Conservation (phyloP, 257 asterid species). For the Leonotis leonurus region DNA sequence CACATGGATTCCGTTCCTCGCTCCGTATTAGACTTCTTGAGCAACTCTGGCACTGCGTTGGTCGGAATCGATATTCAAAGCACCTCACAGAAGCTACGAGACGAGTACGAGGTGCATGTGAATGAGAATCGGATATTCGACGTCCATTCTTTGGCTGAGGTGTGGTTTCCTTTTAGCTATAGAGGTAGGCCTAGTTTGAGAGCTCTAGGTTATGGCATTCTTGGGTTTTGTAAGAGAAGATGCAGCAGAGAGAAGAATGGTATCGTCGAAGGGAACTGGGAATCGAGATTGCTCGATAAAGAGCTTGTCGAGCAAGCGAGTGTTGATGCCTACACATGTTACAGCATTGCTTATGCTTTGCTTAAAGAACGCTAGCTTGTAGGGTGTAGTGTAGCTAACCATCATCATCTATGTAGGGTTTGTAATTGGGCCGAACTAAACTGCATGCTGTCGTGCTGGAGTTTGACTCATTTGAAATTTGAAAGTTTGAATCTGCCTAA, state of each 20-base stretch:
- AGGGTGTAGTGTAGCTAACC: too few relatives aligned
- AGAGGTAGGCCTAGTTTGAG: conserved; percentile 21
- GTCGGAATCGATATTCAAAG: conserved; percentile 21
- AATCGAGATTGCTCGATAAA: conserved; percentile 17
- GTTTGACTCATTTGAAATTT: too few relatives aligned
- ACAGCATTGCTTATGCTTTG: conserved; percentile 27
- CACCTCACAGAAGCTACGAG: conserved; percentile 6
- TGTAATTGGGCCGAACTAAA: too few relatives aligned
- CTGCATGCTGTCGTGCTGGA: too few relatives aligned
- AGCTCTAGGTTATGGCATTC: conserved; percentile 24
- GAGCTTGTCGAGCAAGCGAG: conserved; percentile 28
- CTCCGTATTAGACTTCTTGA: conserved; percentile 11
- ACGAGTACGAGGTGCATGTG: conserved; percentile 19
- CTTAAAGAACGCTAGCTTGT: too few relatives aligned
- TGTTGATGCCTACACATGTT: conserved; percentile 28
- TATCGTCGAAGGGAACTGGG: conserved; percentile 22
- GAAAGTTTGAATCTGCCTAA: too few relatives aligned
- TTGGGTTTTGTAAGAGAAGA: conserved; percentile 23
- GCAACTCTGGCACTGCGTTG: conserved; percentile 12
- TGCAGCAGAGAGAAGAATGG: too few relatives aligned
- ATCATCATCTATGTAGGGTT: neutral
- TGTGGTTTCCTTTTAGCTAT: conserved; percentile 32
- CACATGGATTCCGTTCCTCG: conserved; percentile 21
- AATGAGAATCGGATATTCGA: conserved; percentile 11
- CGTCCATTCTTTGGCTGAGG: conserved; percentile 20